A percentile compares a stretch with the other conserved stretches of the same genome.
Conservation (phyloP, 139 green algal species). For the Edaphochlamys debaryana region DNA sequence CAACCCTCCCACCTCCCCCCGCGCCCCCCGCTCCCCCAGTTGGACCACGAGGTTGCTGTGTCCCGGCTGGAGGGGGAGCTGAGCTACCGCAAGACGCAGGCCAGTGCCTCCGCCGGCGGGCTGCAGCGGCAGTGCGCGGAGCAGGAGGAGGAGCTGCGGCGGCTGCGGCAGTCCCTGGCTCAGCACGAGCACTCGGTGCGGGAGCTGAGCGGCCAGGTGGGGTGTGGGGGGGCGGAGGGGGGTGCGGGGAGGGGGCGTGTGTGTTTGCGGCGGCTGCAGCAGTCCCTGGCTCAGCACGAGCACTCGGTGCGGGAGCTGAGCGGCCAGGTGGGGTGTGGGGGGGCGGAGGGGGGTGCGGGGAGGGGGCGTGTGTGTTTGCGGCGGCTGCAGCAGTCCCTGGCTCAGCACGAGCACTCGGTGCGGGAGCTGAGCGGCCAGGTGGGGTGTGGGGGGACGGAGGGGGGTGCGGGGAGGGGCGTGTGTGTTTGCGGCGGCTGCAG, state of each 20-base stretch:
- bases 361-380: too few species aligned
- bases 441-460: background rate
- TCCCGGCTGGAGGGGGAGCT: conserved; percentile 27
- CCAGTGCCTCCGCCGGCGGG: background rate
- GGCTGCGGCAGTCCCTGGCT: conserved; percentile 4
- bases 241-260: background rate
- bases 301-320: too few species aligned
- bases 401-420: background rate
- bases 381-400: background rate
- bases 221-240: too few species aligned
- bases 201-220: background rate
- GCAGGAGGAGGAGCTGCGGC: background rate
- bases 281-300: too few species aligned
- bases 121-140: conserved; percentile 15
- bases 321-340: too few species aligned
- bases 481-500: too few species aligned
- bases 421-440: background rate
- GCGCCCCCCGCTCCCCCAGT: background rate
- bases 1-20: too few species aligned
- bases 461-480: background rate
- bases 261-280: background rate
- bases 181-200: background rate
- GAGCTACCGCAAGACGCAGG: conserved; percentile 21
- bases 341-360: too few species aligned
- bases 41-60: background rate